Base-by-base conservation (phyloP, 768 basidiomycete species). In the Trametes meyenii region DNA sequence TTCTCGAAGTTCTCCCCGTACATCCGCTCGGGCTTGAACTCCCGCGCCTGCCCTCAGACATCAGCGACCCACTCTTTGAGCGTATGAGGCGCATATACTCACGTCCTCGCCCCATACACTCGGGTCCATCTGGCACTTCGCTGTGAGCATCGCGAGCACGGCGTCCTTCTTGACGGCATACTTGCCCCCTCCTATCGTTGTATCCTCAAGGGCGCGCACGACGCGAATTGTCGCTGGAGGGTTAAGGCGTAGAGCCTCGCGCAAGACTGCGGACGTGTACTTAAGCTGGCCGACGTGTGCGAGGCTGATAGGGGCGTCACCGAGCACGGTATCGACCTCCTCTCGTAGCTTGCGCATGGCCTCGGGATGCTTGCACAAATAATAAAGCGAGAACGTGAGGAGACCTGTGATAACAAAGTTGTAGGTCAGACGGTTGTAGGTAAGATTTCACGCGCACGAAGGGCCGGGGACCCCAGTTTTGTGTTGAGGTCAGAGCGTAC, bases 21-120 rank as follows among this genome's bases (percentile, higher is more conserved):
- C 79, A 83, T 79, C 13, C 81, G 73, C 62, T 82, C 81, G 0
- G 81, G 81, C n/a, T 67, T 71, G 70, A 78, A 82, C 53, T 77
- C 74, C 7, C 76, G 68, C 5, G 77, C 69, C 71, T 74, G 39
- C 17, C 26, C 0, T 43, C 48, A 49, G 33, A 21, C 39, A 38
- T n/a, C 50, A n/a, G 21, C 19, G 21, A 26, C 7, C 10, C 3
- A 8, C 8, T 14, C 10, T n/a, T 35, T 16, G 3, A 24, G 12
- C 3, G 16, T 17, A 36, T 10, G 16, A 36, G 7, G n/a, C 13
- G 13, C 23, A 33, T 33, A 33, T 26, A 75, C 77, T 62, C 63
- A 80, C 81, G 67, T 83, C 79, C 42, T 80, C 79, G 1, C 82
- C 82, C 78, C 79, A 83, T 0, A 81, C 75, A n/a, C 62, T 65